Evolutionary conservation across 352 stramenopile genomes (phyloP), one percentile per base, ranked within the genome.

Genomic region (Phytophthora boehmeriae): DNA sequence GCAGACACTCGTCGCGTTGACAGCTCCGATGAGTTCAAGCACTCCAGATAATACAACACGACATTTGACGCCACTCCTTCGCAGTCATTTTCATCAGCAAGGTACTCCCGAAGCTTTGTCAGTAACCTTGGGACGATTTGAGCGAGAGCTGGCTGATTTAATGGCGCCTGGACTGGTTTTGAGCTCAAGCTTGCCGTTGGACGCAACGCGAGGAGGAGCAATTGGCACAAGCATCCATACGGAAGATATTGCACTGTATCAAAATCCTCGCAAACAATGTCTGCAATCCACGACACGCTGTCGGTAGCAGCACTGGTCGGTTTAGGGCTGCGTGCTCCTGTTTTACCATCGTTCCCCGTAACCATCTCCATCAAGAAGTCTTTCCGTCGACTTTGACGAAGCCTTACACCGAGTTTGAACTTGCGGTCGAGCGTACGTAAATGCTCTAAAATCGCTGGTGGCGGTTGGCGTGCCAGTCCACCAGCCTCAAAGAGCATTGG

Each of bases 361-460:
- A 96, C 85, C 87, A 96, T 96, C 44, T 94, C 84, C 83, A 93
- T 96, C 1, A 96, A 55, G 39, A 96, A 96, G 45, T 94, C 87
- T 17, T 79, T 87, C 35, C 73, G 76, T 32, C 87, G 78, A 43
- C 80, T 90, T 54, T 94, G 82, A 2, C 87, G 87, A 58, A 96
- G 73, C 22, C 87, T 83, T 36, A 84, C 79, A 10, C 87, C 87
- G 9, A 96, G 80, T 35, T 85, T 86, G 39, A 93, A 91, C 42
- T 89, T 90, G 35, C 61, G 75, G 46, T 94, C 80, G 1, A 94
- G 55, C 8, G 71, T 80, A 43, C 75, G 76, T 16, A 96, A 56
- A 30, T 96, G 85, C 22, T 92, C 81, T 28, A 96, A 64, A 61
- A 94, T 88, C 10, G 81, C 80, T 30, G 75, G 66, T 17, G 87